Evolutionary conservation across 1,284 basidiomycete genomes (phyloP).

Genomic region (Mycena citricolor): DNA sequence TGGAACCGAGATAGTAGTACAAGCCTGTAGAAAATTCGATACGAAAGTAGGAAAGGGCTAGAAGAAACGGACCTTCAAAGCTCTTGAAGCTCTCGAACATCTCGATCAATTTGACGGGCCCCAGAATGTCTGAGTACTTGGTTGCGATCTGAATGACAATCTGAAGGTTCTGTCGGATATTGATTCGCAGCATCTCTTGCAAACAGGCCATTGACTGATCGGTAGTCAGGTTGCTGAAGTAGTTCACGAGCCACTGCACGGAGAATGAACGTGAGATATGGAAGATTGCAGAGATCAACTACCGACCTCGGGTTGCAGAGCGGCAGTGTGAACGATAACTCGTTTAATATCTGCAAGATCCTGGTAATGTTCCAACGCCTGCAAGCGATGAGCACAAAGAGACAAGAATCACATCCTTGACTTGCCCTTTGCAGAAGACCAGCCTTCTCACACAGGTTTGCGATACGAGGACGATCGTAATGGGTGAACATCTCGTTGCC

Average conservation of each 20-base stretch:
- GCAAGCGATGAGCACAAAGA: constrained; percentile 12
- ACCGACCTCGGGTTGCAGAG: constrained; percentile 80
- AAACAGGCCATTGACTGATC: constrained; percentile 97
- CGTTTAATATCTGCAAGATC: constrained; percentile 98
- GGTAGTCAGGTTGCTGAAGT: constrained; percentile 97
- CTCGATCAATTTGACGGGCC: constrained; percentile 96
- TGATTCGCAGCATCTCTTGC: constrained; percentile 96
- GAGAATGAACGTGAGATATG: constrained; percentile 15
- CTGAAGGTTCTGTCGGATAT: constrained; percentile 97
- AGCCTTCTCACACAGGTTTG: constrained; percentile 98
- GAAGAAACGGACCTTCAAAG: constrained; percentile 70
- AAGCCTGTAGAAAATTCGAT: constrained; percentile 56
- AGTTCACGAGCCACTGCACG: constrained; percentile 90
- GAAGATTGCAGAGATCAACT: constrained; percentile 6
- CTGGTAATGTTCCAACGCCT: constrained; percentile 98
- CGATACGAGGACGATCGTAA: constrained; percentile 95
- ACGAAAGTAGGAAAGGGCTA: too few species aligned
- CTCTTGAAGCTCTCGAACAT: constrained; percentile 99
- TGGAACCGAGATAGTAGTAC: constrained; percentile 96
- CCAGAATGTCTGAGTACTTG: constrained; percentile 98
- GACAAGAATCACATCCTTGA: constrained; percentile 2
- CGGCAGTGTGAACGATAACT: constrained; percentile 91
- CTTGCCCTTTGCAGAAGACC: constrained; percentile 89
- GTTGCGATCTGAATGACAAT: constrained; percentile 98
- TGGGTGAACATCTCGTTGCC: constrained; percentile 99